These are phyloP conservation scores for Albugo candida DNA, from an alignment of 352 stramenopile species.

Conservation along the genomic window DNA sequence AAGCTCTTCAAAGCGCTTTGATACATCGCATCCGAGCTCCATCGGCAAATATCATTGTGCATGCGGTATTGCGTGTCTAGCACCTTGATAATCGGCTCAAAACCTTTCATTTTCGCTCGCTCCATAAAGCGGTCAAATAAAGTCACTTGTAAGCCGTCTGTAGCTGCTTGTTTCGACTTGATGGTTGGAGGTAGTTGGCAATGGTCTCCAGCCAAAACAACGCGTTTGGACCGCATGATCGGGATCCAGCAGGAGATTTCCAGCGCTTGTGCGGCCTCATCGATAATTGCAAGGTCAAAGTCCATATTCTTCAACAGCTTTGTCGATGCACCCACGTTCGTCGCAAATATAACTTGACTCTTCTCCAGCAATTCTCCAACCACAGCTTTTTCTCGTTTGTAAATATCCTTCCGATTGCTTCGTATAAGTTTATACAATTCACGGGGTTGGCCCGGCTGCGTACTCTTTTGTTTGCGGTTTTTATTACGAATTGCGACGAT, in stretches of 20 bases:
- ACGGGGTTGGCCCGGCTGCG: constrained; percentile 24
- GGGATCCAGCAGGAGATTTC: constrained; percentile 95
- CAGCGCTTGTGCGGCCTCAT: constrained; percentile 94
- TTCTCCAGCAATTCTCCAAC: constrained; percentile 81
- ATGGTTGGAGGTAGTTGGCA: constrained; percentile 95
- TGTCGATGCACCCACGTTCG: constrained; percentile 87
- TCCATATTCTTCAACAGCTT: constrained; percentile 75
- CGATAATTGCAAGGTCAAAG: constrained; percentile 94
- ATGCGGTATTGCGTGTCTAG: constrained; percentile 95
- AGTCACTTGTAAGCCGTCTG: constrained; percentile 75
- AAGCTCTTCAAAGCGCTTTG: constrained; percentile 46
- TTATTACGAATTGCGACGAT: constrained; percentile 1
- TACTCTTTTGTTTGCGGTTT: constrained; percentile 16
- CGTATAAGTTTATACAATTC: constrained; percentile 70
- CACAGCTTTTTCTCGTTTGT: constrained; percentile 83
- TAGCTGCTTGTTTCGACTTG: constrained; percentile 69
- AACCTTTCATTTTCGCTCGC: constrained; percentile 11
- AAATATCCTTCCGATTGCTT: constrained; percentile 88
- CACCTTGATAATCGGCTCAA: constrained; percentile 63
- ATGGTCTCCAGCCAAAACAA: constrained; percentile 88
- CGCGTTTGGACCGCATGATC: constrained; percentile 79
- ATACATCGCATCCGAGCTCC: constrained; percentile 92
- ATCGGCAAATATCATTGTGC: constrained; percentile 89
- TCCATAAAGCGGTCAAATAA: constrained; percentile 92
- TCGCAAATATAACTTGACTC: constrained; percentile 91